A percentile compares a stretch with the other conserved stretches of the same genome.
phyloP scores from a whole-genome alignment of 495 filamentous ascomycete species.

The Sabuloglossum arenarium region DNA sequence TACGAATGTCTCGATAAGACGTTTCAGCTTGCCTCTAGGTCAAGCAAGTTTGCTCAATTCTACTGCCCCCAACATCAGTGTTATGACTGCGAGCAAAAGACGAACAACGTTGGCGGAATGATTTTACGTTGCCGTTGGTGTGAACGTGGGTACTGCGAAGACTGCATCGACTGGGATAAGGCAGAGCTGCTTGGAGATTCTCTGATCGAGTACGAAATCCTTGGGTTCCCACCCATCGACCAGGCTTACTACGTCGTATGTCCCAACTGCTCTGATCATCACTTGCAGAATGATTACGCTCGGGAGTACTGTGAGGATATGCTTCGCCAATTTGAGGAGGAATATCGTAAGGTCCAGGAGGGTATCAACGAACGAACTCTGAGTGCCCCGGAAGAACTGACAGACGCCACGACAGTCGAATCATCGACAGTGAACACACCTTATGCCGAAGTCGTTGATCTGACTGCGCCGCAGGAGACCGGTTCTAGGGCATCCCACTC shows the following conservation, averaged over 20 bases:
- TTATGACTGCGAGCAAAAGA: slow-evolving; percentile 29
- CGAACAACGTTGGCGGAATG: slow-evolving; percentile 34
- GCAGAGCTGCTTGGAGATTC: slow-evolving; percentile 29
- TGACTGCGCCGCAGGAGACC: neutral
- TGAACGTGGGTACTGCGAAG: slow-evolving; percentile 35
- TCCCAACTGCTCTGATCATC: slow-evolving; percentile 19
- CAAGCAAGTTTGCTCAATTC: slow-evolving; percentile 20
- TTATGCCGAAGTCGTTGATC: neutral
- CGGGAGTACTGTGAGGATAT: slow-evolving; percentile 14
- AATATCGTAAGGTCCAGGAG: slow-evolving; percentile 9
- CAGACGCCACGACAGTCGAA: slow-evolving; percentile 21
- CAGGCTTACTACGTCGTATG: slow-evolving; percentile 34
- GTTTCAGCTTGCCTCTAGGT: slow-evolving; percentile 12
- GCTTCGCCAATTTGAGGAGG: slow-evolving; percentile 9
- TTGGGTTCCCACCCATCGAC: slow-evolving; percentile 21
- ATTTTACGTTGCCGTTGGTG: slow-evolving; percentile 38
- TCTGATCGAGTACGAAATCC: slow-evolving; percentile 26
- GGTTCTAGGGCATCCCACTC: neutral
- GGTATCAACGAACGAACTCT: neutral
- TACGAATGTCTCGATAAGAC: slow-evolving; percentile 24
- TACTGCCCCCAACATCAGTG: slow-evolving; percentile 40
- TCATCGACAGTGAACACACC: slow-evolving; percentile 18
- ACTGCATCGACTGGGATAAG: slow-evolving; percentile 35
- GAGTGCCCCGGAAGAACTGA: slow-evolving; percentile 9
- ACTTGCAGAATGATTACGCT: slow-evolving; percentile 14